phyloP scores from a whole-genome alignment of 1,139 yeast genomes.

The Pichia sp. region DNA sequence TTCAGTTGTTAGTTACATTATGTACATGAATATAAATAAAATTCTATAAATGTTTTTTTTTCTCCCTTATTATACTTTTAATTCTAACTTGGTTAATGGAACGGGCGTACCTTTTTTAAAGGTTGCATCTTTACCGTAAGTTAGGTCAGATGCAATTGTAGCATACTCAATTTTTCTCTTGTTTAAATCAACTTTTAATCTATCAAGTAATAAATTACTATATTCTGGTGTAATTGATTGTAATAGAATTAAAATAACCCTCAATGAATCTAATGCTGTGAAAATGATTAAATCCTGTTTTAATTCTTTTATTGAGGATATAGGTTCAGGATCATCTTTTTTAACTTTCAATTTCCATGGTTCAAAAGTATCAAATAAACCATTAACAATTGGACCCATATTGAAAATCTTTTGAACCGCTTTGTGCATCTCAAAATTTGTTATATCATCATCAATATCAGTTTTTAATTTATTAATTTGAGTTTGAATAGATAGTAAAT shows the following conservation, averaged over 20 bases:
- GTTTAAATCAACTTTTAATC: conserved; percentile 45
- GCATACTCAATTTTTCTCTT: conserved; percentile 38
- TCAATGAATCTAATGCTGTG: conserved; percentile 61
- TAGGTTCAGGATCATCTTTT: conserved; percentile 18
- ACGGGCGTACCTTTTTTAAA: conserved; percentile 30
- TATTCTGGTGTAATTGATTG: conserved; percentile 70
- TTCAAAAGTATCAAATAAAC: conserved; percentile 47
- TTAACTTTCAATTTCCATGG: conserved; percentile 34
- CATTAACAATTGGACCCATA: conserved; percentile 56
- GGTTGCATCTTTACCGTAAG: conserved; percentile 40
- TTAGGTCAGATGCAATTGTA: conserved; percentile 40
- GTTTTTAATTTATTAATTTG: conserved; percentile 29
- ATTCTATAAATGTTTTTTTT: not conserved
- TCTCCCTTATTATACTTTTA: conserved; percentile 6
- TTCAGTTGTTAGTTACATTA: conserved; percentile 3
- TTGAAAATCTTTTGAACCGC: conserved; percentile 63
- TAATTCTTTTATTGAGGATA: conserved; percentile 17
- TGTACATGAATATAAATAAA: conserved; percentile 2
- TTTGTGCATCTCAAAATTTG: conserved; percentile 47
- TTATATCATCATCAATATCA: conserved; percentile 38
- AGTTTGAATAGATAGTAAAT: conserved; percentile 20
- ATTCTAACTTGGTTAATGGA: conserved; percentile 32
- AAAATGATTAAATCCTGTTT: conserved; percentile 51
- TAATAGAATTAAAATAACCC: conserved; percentile 61
- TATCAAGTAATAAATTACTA: conserved; percentile 51